Base-by-base conservation (phyloP, 106 monocot species). In the Hemerocallis citrina region DNA sequence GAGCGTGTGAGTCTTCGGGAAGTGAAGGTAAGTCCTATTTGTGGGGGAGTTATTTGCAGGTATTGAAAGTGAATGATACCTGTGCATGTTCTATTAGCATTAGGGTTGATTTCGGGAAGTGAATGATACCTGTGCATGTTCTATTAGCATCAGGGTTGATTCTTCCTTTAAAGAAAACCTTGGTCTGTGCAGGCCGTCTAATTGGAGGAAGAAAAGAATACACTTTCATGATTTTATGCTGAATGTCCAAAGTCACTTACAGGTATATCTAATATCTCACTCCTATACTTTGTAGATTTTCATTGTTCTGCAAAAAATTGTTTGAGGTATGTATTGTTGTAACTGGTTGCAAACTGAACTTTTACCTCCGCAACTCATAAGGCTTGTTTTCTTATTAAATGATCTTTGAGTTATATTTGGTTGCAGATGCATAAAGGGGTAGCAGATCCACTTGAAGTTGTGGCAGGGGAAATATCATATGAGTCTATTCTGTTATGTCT, bases 141-240 rank as follows among this genome's bases (percentile, higher is more conserved):
- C n/a, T n/a, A n/a, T n/a, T n/a, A n/a, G n/a, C n/a, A n/a, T n/a
- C n/a, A n/a, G n/a, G n/a, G n/a, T n/a, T n/a, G n/a, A n/a, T n/a
- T n/a, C n/a, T n/a, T n/a, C n/a, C n/a, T n/a, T n/a, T n/a, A n/a
- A n/a, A n/a, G n/a, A n/a, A n/a, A n/a, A n/a, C n/a, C n/a, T n/a
- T n/a, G n/a, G n/a, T 34, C 68, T 50, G 25, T 62, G 51, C 70
- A 98, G 98, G 58, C 85, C 92, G 49, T 64, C 59, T 62, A 82
- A 79, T 52, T 98, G 98, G 98, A 88, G 98, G 57, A 98, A 85
- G 68, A 82, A 80, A 59, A 87, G 98, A 73, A 98, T 88, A 67
- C 98, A 98, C 38, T 98, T 98, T 57, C 98, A 98, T 78, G 98
- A 98, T 80, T 92, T 98, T 55, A 98, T 98, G 98, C 70, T 98